Evolutionary conservation across 2,329 filamentous ascomycete species (phyloP).

Genomic region (Monosporascus sp.): DNA sequence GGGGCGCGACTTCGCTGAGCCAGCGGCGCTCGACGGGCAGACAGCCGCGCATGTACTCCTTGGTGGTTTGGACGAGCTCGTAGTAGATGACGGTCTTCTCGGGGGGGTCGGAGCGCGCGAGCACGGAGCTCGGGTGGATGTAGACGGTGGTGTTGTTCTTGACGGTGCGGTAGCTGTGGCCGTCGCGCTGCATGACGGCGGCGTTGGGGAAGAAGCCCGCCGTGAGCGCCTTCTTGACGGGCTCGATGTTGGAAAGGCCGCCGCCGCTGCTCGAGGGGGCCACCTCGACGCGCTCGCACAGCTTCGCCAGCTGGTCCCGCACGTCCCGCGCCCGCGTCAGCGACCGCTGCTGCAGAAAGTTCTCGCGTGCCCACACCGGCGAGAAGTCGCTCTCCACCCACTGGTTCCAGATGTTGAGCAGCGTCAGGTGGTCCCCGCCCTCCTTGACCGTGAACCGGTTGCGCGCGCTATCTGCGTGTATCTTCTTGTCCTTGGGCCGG

Average conservation of each 20-base stretch:
- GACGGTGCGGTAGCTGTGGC: slow-evolving; percentile 84
- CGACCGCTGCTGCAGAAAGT: slow-evolving; percentile 89
- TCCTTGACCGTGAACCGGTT: slow-evolving; percentile 85
- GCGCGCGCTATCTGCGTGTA: slow-evolving; percentile 87
- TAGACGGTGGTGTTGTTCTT: slow-evolving; percentile 87
- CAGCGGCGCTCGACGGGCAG: slow-evolving; percentile 81
- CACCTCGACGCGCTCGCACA: slow-evolving; percentile 92
- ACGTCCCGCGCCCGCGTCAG: slow-evolving; percentile 86
- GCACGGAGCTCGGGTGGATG: slow-evolving; percentile 81
- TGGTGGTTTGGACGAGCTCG: slow-evolving; percentile 74
- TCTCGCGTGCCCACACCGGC: slow-evolving; percentile 82
- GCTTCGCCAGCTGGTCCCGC: slow-evolving; percentile 82
- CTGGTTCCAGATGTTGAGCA: slow-evolving; percentile 91
- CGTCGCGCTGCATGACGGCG: slow-evolving; percentile 73
- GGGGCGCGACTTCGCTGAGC: slow-evolving; percentile 85
- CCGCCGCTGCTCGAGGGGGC: slow-evolving; percentile 63
- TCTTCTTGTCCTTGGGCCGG: slow-evolving; percentile 93
- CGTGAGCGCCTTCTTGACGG: slow-evolving; percentile 83
- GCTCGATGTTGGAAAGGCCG: slow-evolving; percentile 55
- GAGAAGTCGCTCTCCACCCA: slow-evolving; percentile 92
- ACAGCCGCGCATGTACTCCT: slow-evolving; percentile 88
- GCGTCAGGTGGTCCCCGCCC: slow-evolving; percentile 81
- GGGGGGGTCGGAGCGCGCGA: slow-evolving; percentile 72
- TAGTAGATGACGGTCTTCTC: slow-evolving; percentile 82
- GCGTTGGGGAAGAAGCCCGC: slow-evolving; percentile 95